Evolutionary conservation across 768 basidiomycete species (phyloP).

Genomic region (Daedaleopsis nitida): DNA sequence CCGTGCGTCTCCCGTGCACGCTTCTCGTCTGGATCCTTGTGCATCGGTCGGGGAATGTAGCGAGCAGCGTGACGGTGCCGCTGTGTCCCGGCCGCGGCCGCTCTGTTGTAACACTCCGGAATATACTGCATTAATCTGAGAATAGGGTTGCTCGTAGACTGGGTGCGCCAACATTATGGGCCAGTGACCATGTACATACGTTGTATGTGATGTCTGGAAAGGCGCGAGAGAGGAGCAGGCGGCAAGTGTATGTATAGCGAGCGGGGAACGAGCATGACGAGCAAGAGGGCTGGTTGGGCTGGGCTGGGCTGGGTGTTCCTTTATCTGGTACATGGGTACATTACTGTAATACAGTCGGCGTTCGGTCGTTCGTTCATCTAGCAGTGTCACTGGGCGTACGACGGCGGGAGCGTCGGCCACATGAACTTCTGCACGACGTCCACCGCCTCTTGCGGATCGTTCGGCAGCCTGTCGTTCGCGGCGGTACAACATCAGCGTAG

Average conservation of each 20-base stretch:
- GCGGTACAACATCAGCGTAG: background rate
- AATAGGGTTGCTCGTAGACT: background rate
- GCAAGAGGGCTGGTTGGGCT: no score
- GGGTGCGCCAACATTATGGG: background rate
- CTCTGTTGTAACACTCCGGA: conserved; percentile 21
- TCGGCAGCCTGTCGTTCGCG: conserved; percentile 58
- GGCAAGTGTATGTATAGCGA: background rate
- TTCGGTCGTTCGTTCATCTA: background rate
- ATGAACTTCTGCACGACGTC: conserved; percentile 78
- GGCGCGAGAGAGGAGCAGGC: no score
- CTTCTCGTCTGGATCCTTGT: background rate
- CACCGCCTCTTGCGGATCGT: conserved; percentile 67
- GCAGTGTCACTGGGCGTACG: conserved; percentile 2
- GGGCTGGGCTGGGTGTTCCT: no score
- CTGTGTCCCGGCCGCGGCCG: background rate
- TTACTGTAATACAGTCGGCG: background rate
- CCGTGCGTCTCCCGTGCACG: background rate
- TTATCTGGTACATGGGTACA: background rate
- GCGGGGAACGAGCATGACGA: background rate
- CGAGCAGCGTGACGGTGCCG: background rate
- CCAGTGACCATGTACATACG: background rate
- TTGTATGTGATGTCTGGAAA: background rate
- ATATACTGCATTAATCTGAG: conserved; percentile 26
- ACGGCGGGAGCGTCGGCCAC: conserved; percentile 43
- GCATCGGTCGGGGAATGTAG: background rate